A percentile compares a stretch with the other conserved stretches of the same genome.
Conservation (phyloP, 208 protist genomes). For the Novymonas esmeraldas region DNA sequence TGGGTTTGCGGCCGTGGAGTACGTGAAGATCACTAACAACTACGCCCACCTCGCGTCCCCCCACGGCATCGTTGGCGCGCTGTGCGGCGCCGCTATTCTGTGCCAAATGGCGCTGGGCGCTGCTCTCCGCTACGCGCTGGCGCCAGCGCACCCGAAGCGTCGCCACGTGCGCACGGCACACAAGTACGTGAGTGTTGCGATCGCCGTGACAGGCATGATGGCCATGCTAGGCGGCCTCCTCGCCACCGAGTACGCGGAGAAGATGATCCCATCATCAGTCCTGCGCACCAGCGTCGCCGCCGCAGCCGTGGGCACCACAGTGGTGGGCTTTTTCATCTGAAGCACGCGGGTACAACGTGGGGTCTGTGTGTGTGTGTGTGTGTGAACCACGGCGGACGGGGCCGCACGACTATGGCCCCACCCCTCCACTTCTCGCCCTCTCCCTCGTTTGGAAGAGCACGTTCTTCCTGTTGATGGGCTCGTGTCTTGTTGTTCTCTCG, state of each 20-base stretch:
- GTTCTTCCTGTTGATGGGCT: too few relatives aligned
- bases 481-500: too few relatives aligned
- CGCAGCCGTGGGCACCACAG: conserved; percentile 7
- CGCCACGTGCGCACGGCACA: conserved; percentile 16
- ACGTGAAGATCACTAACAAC: conserved; percentile 46
- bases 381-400: too few relatives aligned
- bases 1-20: conserved; percentile 61
- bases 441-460: too few relatives aligned
- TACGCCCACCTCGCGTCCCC: conserved; percentile 47
- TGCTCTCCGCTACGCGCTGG: conserved; percentile 32
- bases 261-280: conserved; percentile 25
- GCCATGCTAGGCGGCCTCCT: conserved; percentile 35
- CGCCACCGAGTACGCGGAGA: conserved; percentile 23
- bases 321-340: background rate
- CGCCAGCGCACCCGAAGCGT: conserved; percentile 1
- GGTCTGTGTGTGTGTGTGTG: too few relatives aligned
- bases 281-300: conserved; percentile 15
- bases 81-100: conserved; percentile 32
- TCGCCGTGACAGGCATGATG: conserved; percentile 31
- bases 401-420: too few relatives aligned
- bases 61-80: conserved; percentile 44
- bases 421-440: too few relatives aligned
- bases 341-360: background rate
- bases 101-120: conserved; percentile 39
- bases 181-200: conserved; percentile 24